Base-by-base conservation (phyloP, 2,329 filamentous ascomycete genomes). In the Endoconidiophora polonica region DNA sequence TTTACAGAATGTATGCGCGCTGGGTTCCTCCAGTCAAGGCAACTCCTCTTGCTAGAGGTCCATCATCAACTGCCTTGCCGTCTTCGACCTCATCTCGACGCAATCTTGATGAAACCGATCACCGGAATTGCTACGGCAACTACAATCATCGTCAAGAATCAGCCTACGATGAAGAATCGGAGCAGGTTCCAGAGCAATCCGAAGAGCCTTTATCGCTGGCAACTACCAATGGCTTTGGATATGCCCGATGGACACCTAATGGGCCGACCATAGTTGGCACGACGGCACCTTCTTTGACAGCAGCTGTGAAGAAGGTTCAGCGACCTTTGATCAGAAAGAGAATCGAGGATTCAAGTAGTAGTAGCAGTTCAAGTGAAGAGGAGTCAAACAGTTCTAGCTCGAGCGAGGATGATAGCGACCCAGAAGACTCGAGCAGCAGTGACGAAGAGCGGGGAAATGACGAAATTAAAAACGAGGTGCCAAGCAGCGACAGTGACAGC, bases 171-270 rank as follows among this genome's bases (percentile, higher is more conserved):
- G 38, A 10, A n/a, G 40, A 23, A 2, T 7, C 40, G 16, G 16
- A 44, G 22, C 12, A 9, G 2, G 10, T 33, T 16, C 18, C 37
- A 6, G 26, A 46, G 16, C 36, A 46, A 5, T 6, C 23, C 5
- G 43, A 29, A 16, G 42, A 26, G 18, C 37, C 18, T 12, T 37
- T 24, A 29, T 37, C 26, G 24, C 26, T 53, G 9, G 38, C 47
- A 4, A 38, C 39, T 7, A 50, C 43, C n/a, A 53, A 53, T 37
- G 51, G 51, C 41, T 54, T 54, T 45, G 52, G 52, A 18, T 54
- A 54, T 50, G 44, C 48, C 9, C 48, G 52, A 18, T 54, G 48
- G 48, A 54, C 52, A 22, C 52, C 52, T n/a, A 48, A 23, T 16
- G 48, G 44, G 5, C 20, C 44, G 22, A 37, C 45, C 12, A 24